phyloP scores from a whole-genome alignment of 179 eudicot species.

The Silene coronaria region DNA sequence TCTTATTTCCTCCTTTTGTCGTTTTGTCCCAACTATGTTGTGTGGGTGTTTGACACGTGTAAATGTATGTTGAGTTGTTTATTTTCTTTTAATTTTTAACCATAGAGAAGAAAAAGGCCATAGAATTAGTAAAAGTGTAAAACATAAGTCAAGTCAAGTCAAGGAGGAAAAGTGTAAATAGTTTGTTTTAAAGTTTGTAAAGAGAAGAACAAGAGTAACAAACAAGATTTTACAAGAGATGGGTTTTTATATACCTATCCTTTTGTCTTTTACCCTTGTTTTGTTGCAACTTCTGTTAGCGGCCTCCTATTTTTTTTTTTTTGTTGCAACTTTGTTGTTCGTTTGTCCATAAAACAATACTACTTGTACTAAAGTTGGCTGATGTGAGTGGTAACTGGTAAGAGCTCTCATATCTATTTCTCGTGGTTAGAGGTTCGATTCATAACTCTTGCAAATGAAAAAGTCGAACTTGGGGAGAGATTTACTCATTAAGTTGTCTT shows the following conservation, averaged over 20 bases:
- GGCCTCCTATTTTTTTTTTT: too few species aligned
- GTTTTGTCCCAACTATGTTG: not conserved
- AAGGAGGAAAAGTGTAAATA: slow-evolving; percentile 15
- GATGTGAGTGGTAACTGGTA: too few species aligned
- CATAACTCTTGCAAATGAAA: too few species aligned
- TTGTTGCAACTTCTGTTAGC: too few species aligned
- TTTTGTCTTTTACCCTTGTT: too few species aligned
- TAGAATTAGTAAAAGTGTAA: not conserved
- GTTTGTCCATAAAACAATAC: too few species aligned
- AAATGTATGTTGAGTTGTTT: not conserved
- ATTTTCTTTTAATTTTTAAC: not conserved
- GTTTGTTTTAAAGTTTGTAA: slow-evolving; percentile 22
- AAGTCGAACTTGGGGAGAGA: too few species aligned
- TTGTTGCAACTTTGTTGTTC: too few species aligned
- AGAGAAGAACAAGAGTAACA: not conserved
- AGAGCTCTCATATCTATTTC: too few species aligned
- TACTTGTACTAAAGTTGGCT: too few species aligned
- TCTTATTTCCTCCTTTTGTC: not conserved
- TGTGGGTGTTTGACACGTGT: not conserved
- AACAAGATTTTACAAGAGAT: slow-evolving; percentile 2
- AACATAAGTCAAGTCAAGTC: not conserved
- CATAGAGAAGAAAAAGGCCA: not conserved
- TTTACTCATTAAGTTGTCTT: too few species aligned
- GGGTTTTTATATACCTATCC: not conserved
- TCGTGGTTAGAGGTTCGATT: too few species aligned